phyloP scores from a whole-genome alignment of 2,329 filamentous ascomycete genomes.

The Orbilia quercus region DNA sequence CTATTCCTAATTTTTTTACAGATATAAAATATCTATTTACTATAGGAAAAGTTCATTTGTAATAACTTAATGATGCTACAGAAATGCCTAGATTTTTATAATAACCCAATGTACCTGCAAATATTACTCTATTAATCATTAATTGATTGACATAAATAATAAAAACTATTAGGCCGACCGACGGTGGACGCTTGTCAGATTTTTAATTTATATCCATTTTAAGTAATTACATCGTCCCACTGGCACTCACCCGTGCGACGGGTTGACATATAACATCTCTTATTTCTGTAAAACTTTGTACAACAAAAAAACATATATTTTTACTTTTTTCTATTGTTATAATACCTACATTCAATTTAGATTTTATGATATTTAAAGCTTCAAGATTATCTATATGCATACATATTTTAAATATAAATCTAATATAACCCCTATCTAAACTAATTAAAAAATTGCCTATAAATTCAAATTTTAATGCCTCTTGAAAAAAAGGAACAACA shows the following conservation, averaged over 20 bases:
- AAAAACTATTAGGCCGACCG: neutral
- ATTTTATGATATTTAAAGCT: conserved; percentile 23
- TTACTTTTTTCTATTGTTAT: conserved; percentile 15
- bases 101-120: too few species aligned
- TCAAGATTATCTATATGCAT: conserved; percentile 21
- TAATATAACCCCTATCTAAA: conserved; percentile 20
- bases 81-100: too few species aligned
- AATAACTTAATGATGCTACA: conserved; percentile 13
- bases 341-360: conserved; percentile 26
- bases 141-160: neutral
- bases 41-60: neutral
- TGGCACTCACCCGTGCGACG: too few species aligned
- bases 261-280: conserved; percentile 17
- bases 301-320: conserved; percentile 23
- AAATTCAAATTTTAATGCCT: conserved; percentile 16
- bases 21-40: too few species aligned
- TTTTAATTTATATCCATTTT: conserved; percentile 1
- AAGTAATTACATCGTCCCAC: too few species aligned
- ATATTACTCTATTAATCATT: conserved; percentile 12
- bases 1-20: too few species aligned
- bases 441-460: conserved; percentile 24
- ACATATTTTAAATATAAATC: conserved; percentile 17
- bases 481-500: conserved; percentile 5
- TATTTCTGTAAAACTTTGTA: conserved; percentile 20
- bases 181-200: too few species aligned